Percentiles rank a stretch among this genome's conserved stretches.
phyloP scores from a whole-genome alignment of 2,329 filamentous ascomycete genomes.

The Colletotrichum tanaceti region DNA sequence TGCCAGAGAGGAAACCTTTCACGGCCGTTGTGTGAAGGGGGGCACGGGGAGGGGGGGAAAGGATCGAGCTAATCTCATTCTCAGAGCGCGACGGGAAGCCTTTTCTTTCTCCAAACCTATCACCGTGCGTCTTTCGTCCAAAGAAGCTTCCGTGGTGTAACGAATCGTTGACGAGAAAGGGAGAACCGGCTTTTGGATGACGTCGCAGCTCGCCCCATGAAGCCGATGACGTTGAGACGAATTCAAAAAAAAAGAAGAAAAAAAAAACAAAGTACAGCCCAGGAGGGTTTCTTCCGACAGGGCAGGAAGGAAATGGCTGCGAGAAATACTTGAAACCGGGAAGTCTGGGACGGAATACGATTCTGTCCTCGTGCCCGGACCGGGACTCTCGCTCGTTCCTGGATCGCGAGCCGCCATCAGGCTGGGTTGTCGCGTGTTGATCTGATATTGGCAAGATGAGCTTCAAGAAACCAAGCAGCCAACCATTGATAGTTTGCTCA shows the following conservation, averaged over 20 bases:
- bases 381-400: background rate
- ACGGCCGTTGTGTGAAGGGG: background rate
- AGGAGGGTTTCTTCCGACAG: background rate
- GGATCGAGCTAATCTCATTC: background rate
- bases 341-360: background rate
- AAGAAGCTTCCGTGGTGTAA: too few species aligned
- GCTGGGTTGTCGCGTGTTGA: background rate
- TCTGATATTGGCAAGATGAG: too few species aligned
- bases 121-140: background rate
- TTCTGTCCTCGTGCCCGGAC: background rate
- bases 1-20: background rate
- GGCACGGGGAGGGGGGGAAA: too few species aligned
- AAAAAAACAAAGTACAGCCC: background rate
- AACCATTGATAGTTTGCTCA: too few species aligned
- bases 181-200: background rate
- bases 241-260: too few species aligned
- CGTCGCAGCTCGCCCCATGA: background rate
- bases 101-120: background rate
- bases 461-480: background rate
- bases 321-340: background rate
- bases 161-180: background rate
- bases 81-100: too few species aligned
- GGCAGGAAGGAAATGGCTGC: background rate
- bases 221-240: conserved; percentile 12
- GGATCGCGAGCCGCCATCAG: conserved; percentile 3